phyloP scores from a whole-genome alignment of 495 filamentous ascomycete genomes.

The Trypethelium eluteriae region DNA sequence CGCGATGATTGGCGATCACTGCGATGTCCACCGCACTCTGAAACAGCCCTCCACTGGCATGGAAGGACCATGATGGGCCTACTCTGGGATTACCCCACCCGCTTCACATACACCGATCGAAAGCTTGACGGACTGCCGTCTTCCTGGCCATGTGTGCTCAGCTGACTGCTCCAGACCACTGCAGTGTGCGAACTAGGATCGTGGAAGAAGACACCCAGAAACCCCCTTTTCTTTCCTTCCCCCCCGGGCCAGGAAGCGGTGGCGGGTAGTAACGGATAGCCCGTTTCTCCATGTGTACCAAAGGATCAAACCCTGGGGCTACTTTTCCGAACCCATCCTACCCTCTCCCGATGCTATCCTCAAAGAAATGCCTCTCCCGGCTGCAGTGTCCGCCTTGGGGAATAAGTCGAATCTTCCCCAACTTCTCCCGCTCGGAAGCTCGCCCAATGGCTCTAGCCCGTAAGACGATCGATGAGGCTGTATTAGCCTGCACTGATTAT shows the following conservation, averaged over 20 bases:
- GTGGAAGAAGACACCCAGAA: not conserved
- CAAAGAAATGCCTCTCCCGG: too few relatives aligned
- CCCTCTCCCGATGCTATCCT: conserved; percentile 2
- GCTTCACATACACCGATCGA: not conserved
- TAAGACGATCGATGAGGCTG: not conserved
- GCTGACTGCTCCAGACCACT: not conserved
- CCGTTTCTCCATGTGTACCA: not conserved
- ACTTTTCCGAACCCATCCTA: too few relatives aligned
- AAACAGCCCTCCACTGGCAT: not conserved
- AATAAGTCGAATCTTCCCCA: not conserved
- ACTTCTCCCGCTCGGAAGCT: not conserved
- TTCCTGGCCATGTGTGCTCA: conserved; percentile 2
- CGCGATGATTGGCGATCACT: not conserved
- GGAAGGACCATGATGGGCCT: not conserved
- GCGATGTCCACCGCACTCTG: conserved; percentile 2
- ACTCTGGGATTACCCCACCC: conserved; percentile 9
- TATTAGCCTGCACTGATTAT: not conserved
- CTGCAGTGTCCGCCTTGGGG: not conserved
- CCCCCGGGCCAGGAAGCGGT: not conserved
- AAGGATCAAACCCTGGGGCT: not conserved
- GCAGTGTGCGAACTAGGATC: not conserved
- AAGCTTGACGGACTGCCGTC: not conserved
- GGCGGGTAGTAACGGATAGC: conserved; percentile 6
- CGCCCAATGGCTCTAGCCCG: not conserved
- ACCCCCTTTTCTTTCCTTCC: not conserved